phyloP scores from a whole-genome alignment of 129 eudicot genomes.

The Artemisia annua region DNA sequence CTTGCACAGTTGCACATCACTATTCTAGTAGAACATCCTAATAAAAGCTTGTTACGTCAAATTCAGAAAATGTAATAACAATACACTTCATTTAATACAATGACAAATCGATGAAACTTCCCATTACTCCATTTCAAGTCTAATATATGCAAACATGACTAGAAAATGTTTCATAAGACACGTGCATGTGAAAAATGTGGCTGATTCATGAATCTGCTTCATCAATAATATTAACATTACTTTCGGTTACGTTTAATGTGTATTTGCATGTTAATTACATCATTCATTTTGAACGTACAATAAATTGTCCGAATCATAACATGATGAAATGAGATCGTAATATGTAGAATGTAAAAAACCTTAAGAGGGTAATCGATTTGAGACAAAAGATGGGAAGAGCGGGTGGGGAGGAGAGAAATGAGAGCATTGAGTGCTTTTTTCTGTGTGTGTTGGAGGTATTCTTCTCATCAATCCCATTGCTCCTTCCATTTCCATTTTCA shows the following conservation, averaged over 20 bases:
- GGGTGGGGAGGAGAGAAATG: constrained; percentile 73
- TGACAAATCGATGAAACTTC: no score
- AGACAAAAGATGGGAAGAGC: constrained; percentile 90
- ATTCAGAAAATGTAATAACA: no score
- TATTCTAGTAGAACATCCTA: no score
- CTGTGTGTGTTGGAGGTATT: constrained; percentile 87
- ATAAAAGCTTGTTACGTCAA: no score
- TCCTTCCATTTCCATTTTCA: constrained; percentile 57
- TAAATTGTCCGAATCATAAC: no score
- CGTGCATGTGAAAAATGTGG: not conserved
- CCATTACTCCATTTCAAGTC: no score
- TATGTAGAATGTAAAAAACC: constrained; percentile 26
- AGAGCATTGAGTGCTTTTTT: constrained; percentile 91
- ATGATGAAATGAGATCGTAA: not conserved
- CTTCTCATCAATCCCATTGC: constrained; percentile 97
- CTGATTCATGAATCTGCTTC: constrained; percentile 5
- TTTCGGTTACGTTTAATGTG: not conserved
- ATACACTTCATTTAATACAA: no score
- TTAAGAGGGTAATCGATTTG: constrained; percentile 98
- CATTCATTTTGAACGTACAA: not conserved
- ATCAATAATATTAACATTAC: not conserved
- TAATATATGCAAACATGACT: no score
- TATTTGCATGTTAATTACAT: not conserved
- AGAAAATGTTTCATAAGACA: no score
- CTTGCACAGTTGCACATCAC: no score